Evolutionary conservation across 495 filamentous ascomycete genomes (phyloP).

Genomic region (Haplographium delicatum): DNA sequence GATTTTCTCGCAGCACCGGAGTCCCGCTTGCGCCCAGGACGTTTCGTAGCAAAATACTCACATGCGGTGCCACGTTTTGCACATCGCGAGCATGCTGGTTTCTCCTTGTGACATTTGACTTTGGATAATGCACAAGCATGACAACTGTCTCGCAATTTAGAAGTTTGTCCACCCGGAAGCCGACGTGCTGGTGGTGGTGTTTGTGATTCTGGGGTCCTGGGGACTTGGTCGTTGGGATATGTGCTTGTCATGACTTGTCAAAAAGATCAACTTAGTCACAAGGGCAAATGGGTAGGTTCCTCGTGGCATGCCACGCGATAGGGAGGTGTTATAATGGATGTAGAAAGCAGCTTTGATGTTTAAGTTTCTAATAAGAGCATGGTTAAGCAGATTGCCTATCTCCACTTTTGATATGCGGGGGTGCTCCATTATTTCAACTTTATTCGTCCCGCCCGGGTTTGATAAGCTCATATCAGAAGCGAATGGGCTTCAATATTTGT

Average conservation of each 20-base stretch:
- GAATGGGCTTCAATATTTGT: too few relatives aligned
- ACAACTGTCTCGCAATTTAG: conserved; percentile 33
- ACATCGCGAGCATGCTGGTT: conserved; percentile 33
- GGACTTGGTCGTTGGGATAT: background rate
- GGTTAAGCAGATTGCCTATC: too few relatives aligned
- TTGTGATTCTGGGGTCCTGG: background rate
- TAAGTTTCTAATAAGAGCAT: too few relatives aligned
- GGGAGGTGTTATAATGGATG: too few relatives aligned
- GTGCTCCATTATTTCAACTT: too few relatives aligned
- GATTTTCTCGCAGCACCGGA: background rate
- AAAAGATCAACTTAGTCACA: background rate
- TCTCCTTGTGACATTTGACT: conserved; percentile 35
- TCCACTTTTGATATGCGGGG: too few relatives aligned
- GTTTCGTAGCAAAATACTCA: conserved; percentile 13
- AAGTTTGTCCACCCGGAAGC: background rate
- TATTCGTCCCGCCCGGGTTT: too few relatives aligned
- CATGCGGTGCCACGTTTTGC: conserved; percentile 31
- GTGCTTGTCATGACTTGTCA: background rate
- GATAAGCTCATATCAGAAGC: too few relatives aligned
- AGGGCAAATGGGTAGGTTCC: too few relatives aligned
- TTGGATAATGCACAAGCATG: conserved; percentile 35
- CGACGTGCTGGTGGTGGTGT: conserved; percentile 3
- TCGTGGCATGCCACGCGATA: too few relatives aligned
- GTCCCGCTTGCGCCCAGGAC: conserved; percentile 8
- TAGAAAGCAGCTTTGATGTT: too few relatives aligned